A percentile compares a stretch with the other conserved stretches of the same genome.
Evolutionary conservation across 192 early-diverging fungal genomes (phyloP).

Genomic region (Physocladia obscura): DNA sequence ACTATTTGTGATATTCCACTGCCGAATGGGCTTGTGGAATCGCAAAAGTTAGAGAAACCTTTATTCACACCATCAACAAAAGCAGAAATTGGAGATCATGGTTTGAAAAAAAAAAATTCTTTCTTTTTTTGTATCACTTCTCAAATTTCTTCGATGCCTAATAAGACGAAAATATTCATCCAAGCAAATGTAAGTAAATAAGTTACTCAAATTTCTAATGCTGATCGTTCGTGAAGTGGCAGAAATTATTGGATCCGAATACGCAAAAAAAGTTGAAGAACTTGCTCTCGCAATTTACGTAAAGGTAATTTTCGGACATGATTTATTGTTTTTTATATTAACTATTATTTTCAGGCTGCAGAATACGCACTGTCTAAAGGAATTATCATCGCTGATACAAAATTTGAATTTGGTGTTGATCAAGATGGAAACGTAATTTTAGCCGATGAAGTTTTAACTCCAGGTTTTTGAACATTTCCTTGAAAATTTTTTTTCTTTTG

Average conservation of each 20-base stretch:
- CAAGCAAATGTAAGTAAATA: slow-evolving; percentile 64
- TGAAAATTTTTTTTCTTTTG: slow-evolving; percentile 13
- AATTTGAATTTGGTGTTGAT: slow-evolving; percentile 99
- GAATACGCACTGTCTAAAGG: slow-evolving; percentile 79
- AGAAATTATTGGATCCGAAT: slow-evolving; percentile 79
- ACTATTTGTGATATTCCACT: slow-evolving; percentile 92
- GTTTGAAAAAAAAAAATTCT: slow-evolving; percentile 47
- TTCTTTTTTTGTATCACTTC: not conserved
- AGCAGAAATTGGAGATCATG: slow-evolving; percentile 96
- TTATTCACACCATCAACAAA: slow-evolving; percentile 98
- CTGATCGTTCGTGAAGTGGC: slow-evolving; percentile 50
- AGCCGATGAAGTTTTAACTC: slow-evolving; percentile 96
- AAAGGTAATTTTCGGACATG: slow-evolving; percentile 33
- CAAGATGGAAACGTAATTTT: slow-evolving; percentile 75
- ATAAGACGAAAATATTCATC: slow-evolving; percentile 96
- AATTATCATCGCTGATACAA: slow-evolving; percentile 99
- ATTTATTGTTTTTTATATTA: not conserved
- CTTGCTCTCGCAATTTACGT: slow-evolving; percentile 78
- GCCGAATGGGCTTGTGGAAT: slow-evolving; percentile 77
- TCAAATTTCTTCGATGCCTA: not conserved
- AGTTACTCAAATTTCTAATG: slow-evolving; percentile 23
- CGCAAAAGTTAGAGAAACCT: slow-evolving; percentile 75
- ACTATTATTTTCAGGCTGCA: slow-evolving; percentile 55
- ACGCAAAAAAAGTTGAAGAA: slow-evolving; percentile 73
- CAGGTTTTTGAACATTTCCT: slow-evolving; percentile 49